Base-by-base conservation (phyloP, 1,139 yeast genomes). In the Suhomyces ambrosiae region DNA sequence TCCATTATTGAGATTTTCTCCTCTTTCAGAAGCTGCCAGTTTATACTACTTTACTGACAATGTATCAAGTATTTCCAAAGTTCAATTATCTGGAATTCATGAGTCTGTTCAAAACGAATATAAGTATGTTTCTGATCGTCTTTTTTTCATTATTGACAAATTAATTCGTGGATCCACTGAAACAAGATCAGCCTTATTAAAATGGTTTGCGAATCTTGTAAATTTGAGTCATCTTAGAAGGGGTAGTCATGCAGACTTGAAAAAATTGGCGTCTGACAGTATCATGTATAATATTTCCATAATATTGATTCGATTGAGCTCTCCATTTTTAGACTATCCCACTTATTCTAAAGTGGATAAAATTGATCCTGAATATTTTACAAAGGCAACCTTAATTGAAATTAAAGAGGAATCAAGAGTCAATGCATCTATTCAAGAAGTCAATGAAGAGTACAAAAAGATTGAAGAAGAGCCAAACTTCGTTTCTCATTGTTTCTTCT, bases 191-290 rank as follows among this genome's bases (percentile, higher is more conserved):
- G 80, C 68, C 30, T 57, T 90, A 37, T 63, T 92, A 45, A 60
- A 69, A 37, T 89, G 84, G 74, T 79, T 90, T 59, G 85, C 85
- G 2, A 74, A 73, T 26, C 72, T 89, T 30, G 74, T 88, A 14
- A 87, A 90, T 53, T 71, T 78, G 41, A 89, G 90, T 57, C 97
- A 90, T 61, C 75, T 87, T 52, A 79, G 97, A 61, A 76, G 86
- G 49, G 97, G 97, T 32, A 81, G 86, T 49, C 95, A 86, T 58
- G 86, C 92, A 3, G 83, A 86, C 51, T 75, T 78, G 7, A 66
- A 72, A 13, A 76, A 79, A 38, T 68, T 86, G 35, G 80, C 95
- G 1, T 72, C 88, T 6, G 90, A 90, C 63, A 92, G 90, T 0
- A 74, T 92, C 45, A 85, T 89, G 86, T 70, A 82, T 40, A 92